These are phyloP conservation scores for Ajuga chamaepitys DNA, from an alignment of 257 asterid species.

Conservation along the genomic window DNA sequence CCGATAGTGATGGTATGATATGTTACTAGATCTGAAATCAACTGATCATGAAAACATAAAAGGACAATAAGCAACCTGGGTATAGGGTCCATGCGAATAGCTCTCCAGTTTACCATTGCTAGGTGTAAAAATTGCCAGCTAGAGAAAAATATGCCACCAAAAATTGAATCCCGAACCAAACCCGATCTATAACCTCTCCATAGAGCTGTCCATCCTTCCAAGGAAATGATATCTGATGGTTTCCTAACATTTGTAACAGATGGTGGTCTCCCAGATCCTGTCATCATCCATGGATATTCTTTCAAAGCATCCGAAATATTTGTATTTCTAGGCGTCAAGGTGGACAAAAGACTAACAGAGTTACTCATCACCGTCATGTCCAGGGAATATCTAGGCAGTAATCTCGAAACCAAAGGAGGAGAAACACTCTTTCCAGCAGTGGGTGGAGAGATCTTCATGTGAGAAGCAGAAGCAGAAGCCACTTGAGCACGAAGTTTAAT, in stretches of 20 bases:
- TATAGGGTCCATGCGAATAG: conserved; percentile 78
- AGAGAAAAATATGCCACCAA: conserved; percentile 80
- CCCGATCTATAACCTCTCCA: conserved; percentile 94
- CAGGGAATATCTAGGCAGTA: conserved; percentile 63
- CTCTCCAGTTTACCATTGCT: conserved; percentile 83
- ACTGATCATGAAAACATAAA: neutral
- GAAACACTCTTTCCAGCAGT: conserved; percentile 33
- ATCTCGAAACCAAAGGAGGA: conserved; percentile 50
- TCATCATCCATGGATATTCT: conserved; percentile 98
- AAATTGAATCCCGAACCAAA: conserved; percentile 74
- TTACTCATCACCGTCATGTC: conserved; percentile 51
- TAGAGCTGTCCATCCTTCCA: conserved; percentile 83
- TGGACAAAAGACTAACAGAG: conserved; percentile 58
- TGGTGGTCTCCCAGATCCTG: conserved; percentile 93
- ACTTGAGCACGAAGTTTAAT: conserved; percentile 87
- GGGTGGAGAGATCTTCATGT: conserved; percentile 24
- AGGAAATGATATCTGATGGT: conserved; percentile 46
- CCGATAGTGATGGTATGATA: neutral
- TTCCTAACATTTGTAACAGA: conserved; percentile 56
- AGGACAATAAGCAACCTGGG: conserved; percentile 51
- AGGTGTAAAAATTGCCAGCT: conserved; percentile 74
- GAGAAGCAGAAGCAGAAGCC: conserved; percentile 60
- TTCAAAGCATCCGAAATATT: conserved; percentile 49
- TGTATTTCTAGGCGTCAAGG: conserved; percentile 50
- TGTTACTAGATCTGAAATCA: neutral